Conservation (phyloP, 2,329 filamentous ascomycete species). For the Graphiopsis chlorocephala region DNA sequence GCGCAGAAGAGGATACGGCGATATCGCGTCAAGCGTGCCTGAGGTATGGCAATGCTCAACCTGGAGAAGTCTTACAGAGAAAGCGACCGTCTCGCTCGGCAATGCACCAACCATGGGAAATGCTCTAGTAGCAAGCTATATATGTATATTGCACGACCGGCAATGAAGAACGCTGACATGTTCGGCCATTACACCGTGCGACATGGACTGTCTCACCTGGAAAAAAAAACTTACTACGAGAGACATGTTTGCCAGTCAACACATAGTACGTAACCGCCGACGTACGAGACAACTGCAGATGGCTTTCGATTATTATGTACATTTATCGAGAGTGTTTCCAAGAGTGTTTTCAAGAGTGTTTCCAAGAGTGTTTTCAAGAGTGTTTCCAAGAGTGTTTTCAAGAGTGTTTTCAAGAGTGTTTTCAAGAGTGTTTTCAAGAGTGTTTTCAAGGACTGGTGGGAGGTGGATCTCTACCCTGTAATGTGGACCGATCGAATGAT, state of each 20-base stretch:
- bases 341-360: neutral
- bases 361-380: neutral
- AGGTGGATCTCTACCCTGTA: no score
- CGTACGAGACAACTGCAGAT: neutral
- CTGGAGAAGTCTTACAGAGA: conserved; percentile 12
- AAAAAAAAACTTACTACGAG: neutral
- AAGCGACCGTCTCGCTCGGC: conserved; percentile 7
- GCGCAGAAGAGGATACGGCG: conserved; percentile 9
- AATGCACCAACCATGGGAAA: conserved; percentile 9
- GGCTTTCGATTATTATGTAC: neutral
- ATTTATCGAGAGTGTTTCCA: neutral
- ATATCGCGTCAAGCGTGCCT: conserved; percentile 12
- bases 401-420: neutral
- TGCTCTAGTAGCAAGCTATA: conserved; percentile 7
- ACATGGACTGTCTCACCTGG: neutral
- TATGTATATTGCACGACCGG: conserved; percentile 1
- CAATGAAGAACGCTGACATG: conserved; percentile 5
- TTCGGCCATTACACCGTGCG: neutral
- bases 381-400: neutral
- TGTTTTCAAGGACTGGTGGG: neutral
- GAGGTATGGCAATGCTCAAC: conserved; percentile 10
- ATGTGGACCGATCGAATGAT: no score
- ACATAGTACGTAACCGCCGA: neutral
- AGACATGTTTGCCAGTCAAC: neutral
- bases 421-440: neutral